Percentiles rank a stretch among this genome's conserved stretches.
phyloP scores from a whole-genome alignment of 2,329 filamentous ascomycete genomes.

The Fusarium luffae region DNA sequence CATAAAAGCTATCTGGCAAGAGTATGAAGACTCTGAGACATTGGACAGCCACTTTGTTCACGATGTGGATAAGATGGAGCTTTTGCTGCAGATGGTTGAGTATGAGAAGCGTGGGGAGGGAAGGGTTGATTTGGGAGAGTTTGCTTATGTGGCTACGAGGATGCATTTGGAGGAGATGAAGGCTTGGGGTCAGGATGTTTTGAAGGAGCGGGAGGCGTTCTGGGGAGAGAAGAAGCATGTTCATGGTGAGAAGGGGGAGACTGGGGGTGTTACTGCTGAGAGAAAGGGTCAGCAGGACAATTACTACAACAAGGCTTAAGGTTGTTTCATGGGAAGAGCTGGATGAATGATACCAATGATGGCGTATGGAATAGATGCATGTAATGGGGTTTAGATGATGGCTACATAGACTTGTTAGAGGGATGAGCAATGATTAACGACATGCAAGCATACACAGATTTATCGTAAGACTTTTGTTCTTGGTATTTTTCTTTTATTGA shows the following conservation, averaged over 20 bases:
- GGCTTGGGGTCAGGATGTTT: constrained; percentile 80
- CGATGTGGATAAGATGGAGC: constrained; percentile 96
- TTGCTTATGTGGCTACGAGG: constrained; percentile 79
- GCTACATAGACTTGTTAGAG: constrained; percentile 19
- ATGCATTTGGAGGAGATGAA: constrained; percentile 82
- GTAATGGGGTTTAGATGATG: constrained; percentile 5
- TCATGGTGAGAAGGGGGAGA: constrained; percentile 57
- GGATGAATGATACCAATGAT: constrained; percentile 31
- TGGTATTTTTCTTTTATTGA: background rate
- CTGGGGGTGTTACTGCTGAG: constrained; percentile 52
- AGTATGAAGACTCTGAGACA: constrained; percentile 91
- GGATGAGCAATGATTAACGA: constrained; percentile 10
- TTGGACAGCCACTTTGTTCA: constrained; percentile 90
- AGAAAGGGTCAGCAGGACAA: constrained; percentile 58
- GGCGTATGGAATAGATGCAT: constrained; percentile 15
- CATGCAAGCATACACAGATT: background rate
- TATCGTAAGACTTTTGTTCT: background rate
- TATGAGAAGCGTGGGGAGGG: constrained; percentile 82
- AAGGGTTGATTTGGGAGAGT: constrained; percentile 83
- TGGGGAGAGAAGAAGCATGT: constrained; percentile 69
- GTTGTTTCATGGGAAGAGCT: background rate
- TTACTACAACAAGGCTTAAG: constrained; percentile 57
- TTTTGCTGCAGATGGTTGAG: constrained; percentile 94
- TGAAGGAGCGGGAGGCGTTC: constrained; percentile 79
- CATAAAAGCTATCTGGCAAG: constrained; percentile 86